These are phyloP conservation scores for Eucalyptus sp. DNA, from an alignment of 345 rosid genomes.

Conservation along the genomic window DNA sequence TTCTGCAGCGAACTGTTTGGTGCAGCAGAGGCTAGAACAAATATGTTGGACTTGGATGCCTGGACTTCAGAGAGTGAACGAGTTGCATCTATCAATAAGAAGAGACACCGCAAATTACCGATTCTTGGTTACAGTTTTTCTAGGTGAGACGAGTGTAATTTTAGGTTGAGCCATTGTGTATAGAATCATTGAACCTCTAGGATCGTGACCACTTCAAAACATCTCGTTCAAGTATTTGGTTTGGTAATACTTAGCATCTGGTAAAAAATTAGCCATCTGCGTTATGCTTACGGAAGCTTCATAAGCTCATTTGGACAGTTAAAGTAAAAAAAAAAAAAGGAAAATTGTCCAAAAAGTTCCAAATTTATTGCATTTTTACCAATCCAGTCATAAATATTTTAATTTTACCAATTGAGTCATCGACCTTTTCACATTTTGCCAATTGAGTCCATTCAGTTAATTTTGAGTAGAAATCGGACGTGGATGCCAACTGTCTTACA, in stretches of 20 bases:
- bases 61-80: neutral
- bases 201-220: neutral
- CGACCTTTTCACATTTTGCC: too few relatives aligned
- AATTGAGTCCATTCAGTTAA: rapidly evolving
- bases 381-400: too few relatives aligned
- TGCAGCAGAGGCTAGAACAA: neutral
- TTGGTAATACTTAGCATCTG: neutral
- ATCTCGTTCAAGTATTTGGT: neutral
- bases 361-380: rapidly evolving
- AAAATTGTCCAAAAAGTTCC: too few relatives aligned
- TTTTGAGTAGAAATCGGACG: rapidly evolving
- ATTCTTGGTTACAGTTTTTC: neutral
- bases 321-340: neutral
- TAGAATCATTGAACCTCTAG: neutral
- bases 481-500: too few relatives aligned
- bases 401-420: too few relatives aligned
- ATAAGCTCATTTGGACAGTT: neutral
- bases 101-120: neutral
- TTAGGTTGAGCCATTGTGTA: neutral
- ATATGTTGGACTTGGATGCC: neutral
- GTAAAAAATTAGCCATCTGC: neutral
- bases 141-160: neutral
- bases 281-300: neutral
- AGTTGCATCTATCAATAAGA: neutral
- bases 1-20: neutral